phyloP scores from a whole-genome alignment of 305 asterid genomes.

The Euphrasia arctica region DNA sequence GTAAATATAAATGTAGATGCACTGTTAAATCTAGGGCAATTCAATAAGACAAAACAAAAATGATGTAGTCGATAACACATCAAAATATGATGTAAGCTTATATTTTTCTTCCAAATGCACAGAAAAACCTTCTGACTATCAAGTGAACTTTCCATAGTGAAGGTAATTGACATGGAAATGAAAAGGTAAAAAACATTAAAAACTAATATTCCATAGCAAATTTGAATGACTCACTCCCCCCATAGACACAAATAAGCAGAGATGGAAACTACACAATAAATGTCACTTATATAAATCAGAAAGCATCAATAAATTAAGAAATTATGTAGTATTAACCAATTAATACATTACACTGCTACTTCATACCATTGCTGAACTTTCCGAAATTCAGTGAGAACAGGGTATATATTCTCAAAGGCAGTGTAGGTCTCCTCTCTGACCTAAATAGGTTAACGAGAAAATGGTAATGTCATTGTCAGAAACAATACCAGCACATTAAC shows the following conservation, averaged over 20 bases:
- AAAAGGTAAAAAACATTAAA: neutral
- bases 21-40: no score
- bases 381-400: slow-evolving; percentile 59
- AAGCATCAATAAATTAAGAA: neutral
- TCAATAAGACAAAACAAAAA: no score
- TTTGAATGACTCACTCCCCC: neutral
- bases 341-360: slow-evolving; percentile 22
- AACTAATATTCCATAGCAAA: neutral
- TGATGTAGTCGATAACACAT: neutral
- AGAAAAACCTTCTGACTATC: neutral
- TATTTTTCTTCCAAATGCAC: neutral
- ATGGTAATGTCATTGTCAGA: slow-evolving; percentile 3
- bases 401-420: slow-evolving; percentile 68
- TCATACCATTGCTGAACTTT: slow-evolving; percentile 68
- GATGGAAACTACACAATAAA: neutral
- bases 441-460: slow-evolving; percentile 34
- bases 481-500: slow-evolving; percentile 1
- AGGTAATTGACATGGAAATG: neutral
- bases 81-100: neutral
- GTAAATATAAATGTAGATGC: neutral
- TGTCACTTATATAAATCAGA: neutral
- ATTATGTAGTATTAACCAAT: neutral
- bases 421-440: slow-evolving; percentile 62
- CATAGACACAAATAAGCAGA: neutral
- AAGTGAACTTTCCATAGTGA: neutral